Conservation (phyloP, 2,329 filamentous ascomycete genomes). For the Pseudonectria buxi region DNA sequence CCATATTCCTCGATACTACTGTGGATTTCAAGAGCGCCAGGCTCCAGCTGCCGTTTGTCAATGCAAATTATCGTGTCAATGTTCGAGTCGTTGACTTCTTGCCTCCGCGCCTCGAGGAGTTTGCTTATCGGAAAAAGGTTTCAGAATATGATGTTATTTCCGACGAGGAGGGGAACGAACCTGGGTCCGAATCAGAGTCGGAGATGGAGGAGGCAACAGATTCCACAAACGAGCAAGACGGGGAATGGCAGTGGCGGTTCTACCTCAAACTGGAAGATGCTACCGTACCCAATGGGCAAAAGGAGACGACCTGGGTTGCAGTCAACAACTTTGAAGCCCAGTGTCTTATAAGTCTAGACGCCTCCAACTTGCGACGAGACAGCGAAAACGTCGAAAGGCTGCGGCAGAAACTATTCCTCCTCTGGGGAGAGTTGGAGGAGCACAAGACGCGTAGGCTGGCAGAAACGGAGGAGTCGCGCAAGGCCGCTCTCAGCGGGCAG, state of each 20-base stretch:
- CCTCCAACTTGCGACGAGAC: conserved; percentile 50
- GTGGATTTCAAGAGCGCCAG: conserved; percentile 31
- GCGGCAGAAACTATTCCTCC: conserved; percentile 62
- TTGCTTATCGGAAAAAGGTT: conserved; percentile 43
- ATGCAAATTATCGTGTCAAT: conserved; percentile 60
- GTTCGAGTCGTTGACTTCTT: conserved; percentile 79
- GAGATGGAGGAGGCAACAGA: conserved; percentile 10
- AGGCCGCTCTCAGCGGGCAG: conserved; percentile 22
- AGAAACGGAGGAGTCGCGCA: conserved; percentile 20
- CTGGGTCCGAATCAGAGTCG: conserved; percentile 9
- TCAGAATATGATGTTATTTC: conserved; percentile 46
- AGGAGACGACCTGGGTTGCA: conserved; percentile 55
- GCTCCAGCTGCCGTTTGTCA: conserved; percentile 62
- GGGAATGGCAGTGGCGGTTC: conserved; percentile 77
- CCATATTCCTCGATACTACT: conserved; percentile 34
- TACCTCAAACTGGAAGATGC: conserved; percentile 71
- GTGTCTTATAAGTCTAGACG: conserved; percentile 41
- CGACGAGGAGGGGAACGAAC: conserved; percentile 25
- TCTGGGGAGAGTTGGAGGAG: conserved; percentile 87
- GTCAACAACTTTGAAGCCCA: conserved; percentile 54
- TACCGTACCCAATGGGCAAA: conserved; percentile 21
- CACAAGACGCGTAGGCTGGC: conserved; percentile 39
- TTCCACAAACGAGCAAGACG: conserved; percentile 19
- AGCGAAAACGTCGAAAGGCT: conserved; percentile 43
- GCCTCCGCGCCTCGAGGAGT: conserved; percentile 64